Percentiles rank a stretch among this genome's conserved stretches.
phyloP scores from a whole-genome alignment of 352 stramenopile species.

The Globisporangium barbulae region DNA sequence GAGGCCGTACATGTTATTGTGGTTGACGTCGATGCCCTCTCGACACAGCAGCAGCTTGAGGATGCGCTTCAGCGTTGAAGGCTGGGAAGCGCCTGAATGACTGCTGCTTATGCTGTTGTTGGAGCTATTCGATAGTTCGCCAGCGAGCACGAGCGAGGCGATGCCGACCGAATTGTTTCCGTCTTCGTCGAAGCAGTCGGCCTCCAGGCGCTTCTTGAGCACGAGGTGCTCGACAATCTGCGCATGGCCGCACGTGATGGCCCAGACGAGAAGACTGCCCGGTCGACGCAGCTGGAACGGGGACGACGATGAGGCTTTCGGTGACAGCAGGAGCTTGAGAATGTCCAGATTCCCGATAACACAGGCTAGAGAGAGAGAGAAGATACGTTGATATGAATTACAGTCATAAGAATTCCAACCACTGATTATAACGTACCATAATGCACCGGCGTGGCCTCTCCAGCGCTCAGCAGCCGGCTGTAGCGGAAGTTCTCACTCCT shows the following conservation, averaged over 20 bases:
- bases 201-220: slow-evolving; percentile 40
- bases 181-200: slow-evolving; percentile 67
- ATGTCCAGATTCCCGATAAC: slow-evolving; percentile 49
- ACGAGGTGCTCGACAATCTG: slow-evolving; percentile 45
- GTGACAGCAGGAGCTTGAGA: slow-evolving; percentile 52
- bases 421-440: slow-evolving; percentile 31
- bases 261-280: slow-evolving; percentile 64
- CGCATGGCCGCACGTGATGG: slow-evolving; percentile 42
- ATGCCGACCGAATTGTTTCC: slow-evolving; percentile 65
- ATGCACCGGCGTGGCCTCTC: slow-evolving; percentile 60
- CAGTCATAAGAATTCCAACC: background rate
- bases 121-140: background rate
- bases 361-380: slow-evolving; percentile 24
- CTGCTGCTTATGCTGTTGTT: background rate
- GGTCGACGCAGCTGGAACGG: slow-evolving; percentile 22
- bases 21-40: slow-evolving; percentile 52
- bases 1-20: slow-evolving; percentile 69
- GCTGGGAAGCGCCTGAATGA: background rate
- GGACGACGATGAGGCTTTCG: slow-evolving; percentile 9
- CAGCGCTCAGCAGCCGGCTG: slow-evolving; percentile 44
- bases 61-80: slow-evolving; percentile 22
- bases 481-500: slow-evolving; percentile 55
- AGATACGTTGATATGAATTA: background rate
- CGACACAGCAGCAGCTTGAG: slow-evolving; percentile 25
- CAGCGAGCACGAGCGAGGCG: slow-evolving; percentile 38